Conservation (phyloP, 441 rosid species). For the Isatis lusitanica region DNA sequence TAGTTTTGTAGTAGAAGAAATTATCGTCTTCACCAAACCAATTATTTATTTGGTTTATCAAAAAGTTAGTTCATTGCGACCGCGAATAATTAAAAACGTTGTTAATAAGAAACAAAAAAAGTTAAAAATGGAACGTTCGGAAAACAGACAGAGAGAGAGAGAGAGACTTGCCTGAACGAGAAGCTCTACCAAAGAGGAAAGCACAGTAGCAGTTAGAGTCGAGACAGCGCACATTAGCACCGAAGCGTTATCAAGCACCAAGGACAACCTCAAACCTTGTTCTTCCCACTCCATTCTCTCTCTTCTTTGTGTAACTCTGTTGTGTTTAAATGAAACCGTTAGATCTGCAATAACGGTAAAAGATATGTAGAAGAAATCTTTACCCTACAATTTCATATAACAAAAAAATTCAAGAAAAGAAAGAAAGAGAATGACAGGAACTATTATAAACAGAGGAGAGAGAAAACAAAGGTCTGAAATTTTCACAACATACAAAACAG, state of each 20-base stretch:
- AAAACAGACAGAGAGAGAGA: not conserved
- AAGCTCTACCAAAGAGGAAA: conserved; percentile 46
- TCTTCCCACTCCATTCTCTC: conserved; percentile 25
- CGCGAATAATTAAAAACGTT: conserved; percentile 11
- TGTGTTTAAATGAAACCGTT: not conserved
- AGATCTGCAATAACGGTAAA: conserved; percentile 22
- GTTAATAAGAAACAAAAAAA: not conserved
- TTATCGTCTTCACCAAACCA: not conserved
- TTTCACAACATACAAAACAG: not conserved
- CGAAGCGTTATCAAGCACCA: not conserved
- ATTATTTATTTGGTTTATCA: not conserved
- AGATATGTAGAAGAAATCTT: not conserved
- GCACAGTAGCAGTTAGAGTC: conserved; percentile 42
- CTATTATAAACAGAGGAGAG: conserved; percentile 6
- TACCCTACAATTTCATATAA: not conserved
- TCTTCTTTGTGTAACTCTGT: conserved; percentile 10
- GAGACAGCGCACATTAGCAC: conserved; percentile 54
- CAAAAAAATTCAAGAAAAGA: too few relatives aligned
- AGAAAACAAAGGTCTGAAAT: not conserved
- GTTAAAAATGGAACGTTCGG: not conserved
- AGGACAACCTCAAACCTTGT: conserved; percentile 21
- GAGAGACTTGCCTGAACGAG: conserved; percentile 42
- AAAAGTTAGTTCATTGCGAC: not conserved
- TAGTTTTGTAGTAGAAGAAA: not conserved
- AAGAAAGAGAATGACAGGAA: not conserved